Percentiles rank a stretch among this genome's conserved stretches.
phyloP scores from a whole-genome alignment of 192 early-diverging fungal genomes.

The Fimicolochytrium jonesii region DNA sequence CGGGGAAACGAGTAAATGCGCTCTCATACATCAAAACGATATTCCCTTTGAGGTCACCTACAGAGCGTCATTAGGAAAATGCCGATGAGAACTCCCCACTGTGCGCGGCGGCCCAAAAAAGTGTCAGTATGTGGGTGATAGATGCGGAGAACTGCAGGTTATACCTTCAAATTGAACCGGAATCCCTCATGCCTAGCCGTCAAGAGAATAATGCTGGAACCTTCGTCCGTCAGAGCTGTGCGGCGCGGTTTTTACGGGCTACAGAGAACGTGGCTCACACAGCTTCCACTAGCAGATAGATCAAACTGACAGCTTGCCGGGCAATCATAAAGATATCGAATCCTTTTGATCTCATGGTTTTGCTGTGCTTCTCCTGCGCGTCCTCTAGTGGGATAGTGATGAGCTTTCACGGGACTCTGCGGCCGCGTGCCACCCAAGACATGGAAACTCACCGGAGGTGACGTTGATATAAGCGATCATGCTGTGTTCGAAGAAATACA shows the following conservation, averaged over 20 bases:
- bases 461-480: neutral
- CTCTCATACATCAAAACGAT: too few relatives aligned
- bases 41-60: too few relatives aligned
- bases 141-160: too few relatives aligned
- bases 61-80: conserved; percentile 9
- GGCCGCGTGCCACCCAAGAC: too few relatives aligned
- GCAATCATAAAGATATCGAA: conserved; percentile 7
- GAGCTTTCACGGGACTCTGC: too few relatives aligned
- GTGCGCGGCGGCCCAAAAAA: too few relatives aligned
- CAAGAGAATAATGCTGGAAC: conserved; percentile 5
- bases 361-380: neutral
- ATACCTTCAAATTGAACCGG: conserved; percentile 3
- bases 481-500: neutral
- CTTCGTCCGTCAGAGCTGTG: too few relatives aligned
- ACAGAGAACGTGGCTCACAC: too few relatives aligned
- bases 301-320: conserved; percentile 4
- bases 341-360: conserved; percentile 5
- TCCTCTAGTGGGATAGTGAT: too few relatives aligned
- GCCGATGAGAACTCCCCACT: conserved; percentile 8
- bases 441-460: neutral
- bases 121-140: too few relatives aligned
- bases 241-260: too few relatives aligned
- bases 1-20: too few relatives aligned
- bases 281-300: neutral
- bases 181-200: conserved; percentile 9